These are phyloP conservation scores for Luzula sylvatica DNA, from an alignment of 176 grass and related monocot species.

Conservation along the genomic window DNA sequence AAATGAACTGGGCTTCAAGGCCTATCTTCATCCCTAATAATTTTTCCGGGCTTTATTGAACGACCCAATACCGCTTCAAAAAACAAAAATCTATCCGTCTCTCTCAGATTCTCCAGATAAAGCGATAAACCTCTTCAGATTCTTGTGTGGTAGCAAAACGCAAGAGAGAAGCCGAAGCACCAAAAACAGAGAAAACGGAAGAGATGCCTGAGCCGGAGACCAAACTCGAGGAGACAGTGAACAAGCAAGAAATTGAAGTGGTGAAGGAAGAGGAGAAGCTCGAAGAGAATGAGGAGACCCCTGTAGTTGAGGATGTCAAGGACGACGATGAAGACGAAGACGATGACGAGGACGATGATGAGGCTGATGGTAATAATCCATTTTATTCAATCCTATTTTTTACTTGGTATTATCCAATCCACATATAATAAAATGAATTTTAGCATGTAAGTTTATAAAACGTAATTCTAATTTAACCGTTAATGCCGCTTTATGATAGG, in stretches of 20 bases:
- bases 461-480: no score
- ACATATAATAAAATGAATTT: no score
- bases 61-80: not conserved
- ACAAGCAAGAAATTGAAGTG: slow-evolving; percentile 23
- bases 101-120: slow-evolving; percentile 4
- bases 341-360: slow-evolving; percentile 18
- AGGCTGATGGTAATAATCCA: slow-evolving; percentile 16
- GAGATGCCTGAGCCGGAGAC: slow-evolving; percentile 19
- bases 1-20: no score
- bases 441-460: no score
- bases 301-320: slow-evolving; percentile 64
- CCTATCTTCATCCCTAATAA: no score
- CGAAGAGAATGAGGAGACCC: slow-evolving; percentile 31
- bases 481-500: slow-evolving; percentile 14
- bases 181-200: slow-evolving; percentile 16
- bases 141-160: slow-evolving; percentile 12
- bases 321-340: slow-evolving; percentile 38
- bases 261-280: slow-evolving; percentile 13
- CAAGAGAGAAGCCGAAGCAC: not conserved
- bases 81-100: not conserved
- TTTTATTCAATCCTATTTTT: not conserved
- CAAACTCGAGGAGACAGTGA: not conserved
- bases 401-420: no score
- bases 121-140: slow-evolving; percentile 7
- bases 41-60: no score